Evolutionary conservation across 192 early-diverging fungal genomes (phyloP).

Genomic region (Mortierella antarctica): DNA sequence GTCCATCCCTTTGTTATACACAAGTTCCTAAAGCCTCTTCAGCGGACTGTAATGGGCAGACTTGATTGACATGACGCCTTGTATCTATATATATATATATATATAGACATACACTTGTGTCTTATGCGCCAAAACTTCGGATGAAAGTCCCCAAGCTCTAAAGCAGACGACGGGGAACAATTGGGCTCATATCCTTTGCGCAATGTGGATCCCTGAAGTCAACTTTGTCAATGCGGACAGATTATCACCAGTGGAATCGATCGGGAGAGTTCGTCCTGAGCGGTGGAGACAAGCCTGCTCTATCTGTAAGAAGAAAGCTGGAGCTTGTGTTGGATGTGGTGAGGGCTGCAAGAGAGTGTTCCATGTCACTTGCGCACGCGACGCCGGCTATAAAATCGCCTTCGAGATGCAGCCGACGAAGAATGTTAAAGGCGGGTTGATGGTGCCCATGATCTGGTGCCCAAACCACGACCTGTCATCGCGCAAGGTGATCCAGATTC

Average conservation of each 20-base stretch:
- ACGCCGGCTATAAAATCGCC: constrained; percentile 51
- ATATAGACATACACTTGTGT: constrained; percentile 70
- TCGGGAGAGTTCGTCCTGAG: constrained; percentile 53
- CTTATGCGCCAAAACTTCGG: constrained; percentile 62
- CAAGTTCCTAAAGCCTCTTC: not conserved
- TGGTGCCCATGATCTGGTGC: constrained; percentile 62
- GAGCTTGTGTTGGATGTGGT: constrained; percentile 57
- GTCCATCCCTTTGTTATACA: not conserved
- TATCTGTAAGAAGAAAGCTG: constrained; percentile 45
- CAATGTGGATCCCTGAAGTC: constrained; percentile 66
- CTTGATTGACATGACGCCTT: not conserved
- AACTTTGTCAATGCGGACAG: constrained; percentile 56
- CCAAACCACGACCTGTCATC: constrained; percentile 54
- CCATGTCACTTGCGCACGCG: constrained; percentile 63
- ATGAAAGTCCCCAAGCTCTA: constrained; percentile 58
- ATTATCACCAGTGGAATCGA: constrained; percentile 60
- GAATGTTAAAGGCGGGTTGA: constrained; percentile 46
- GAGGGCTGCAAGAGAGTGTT: constrained; percentile 56
- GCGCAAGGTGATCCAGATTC: constrained; percentile 44
- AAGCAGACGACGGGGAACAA: constrained; percentile 80
- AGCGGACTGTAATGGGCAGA: not conserved
- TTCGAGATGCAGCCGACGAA: constrained; percentile 58
- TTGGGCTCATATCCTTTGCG: constrained; percentile 82
- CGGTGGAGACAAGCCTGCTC: constrained; percentile 56
- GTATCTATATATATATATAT: not conserved